Conservation (phyloP, 139 green algal species). For the Coelastrella sp. region DNA sequence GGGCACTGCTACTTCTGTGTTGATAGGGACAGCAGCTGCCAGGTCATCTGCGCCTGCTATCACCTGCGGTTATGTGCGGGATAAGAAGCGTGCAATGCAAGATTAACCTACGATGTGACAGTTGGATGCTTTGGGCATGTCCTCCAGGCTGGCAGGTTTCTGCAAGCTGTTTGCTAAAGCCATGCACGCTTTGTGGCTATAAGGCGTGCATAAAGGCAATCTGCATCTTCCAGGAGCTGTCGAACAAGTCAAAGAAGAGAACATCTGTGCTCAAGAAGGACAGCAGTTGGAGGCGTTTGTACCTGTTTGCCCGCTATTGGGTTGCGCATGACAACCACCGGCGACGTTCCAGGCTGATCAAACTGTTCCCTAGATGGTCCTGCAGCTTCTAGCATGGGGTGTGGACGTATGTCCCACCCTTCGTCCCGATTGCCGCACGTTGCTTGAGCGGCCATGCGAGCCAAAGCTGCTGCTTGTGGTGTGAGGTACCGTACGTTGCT, state of each 20-base stretch:
- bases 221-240: too few species aligned
- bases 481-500: not conserved
- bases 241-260: too few species aligned
- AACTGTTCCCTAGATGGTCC: slow-evolving; percentile 19
- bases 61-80: not conserved
- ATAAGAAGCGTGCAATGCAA: not conserved
- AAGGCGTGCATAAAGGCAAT: too few species aligned
- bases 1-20: too few species aligned
- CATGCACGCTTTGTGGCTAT: too few species aligned
- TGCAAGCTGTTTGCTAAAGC: too few species aligned
- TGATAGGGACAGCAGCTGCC: too few species aligned
- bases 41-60: too few species aligned
- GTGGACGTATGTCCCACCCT: slow-evolving; percentile 32
- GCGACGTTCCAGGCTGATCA: slow-evolving; percentile 5
- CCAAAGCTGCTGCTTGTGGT: not conserved
- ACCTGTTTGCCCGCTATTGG: slow-evolving; percentile 25
- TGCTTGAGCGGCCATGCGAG: not conserved
- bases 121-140: too few species aligned
- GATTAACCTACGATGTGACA: not conserved
- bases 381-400: slow-evolving; percentile 15
- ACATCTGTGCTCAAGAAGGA: too few species aligned
- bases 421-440: not conserved
- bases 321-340: slow-evolving; percentile 39
- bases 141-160: too few species aligned
- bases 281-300: not conserved